Base-by-base conservation (phyloP, 257 asterid species). In the Rubia yunnanensis region DNA sequence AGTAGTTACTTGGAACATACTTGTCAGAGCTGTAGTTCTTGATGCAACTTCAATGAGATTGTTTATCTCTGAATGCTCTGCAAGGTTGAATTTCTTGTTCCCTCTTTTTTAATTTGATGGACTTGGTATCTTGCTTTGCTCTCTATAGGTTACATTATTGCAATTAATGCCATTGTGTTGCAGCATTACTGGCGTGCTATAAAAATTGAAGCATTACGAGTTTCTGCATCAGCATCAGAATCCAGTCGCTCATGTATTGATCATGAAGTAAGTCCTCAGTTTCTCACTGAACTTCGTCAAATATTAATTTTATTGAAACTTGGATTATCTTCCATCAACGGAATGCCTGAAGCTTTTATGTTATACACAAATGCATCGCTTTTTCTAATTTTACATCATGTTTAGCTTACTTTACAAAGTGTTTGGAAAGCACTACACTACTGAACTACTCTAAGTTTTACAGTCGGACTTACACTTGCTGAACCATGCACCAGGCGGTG, bases 1-100 rank as follows among this genome's bases (percentile, higher is more conserved):
- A 38, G 41, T 77, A 52, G 49, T 90, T 66, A 86, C 95, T 65
- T 94, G 99, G 99, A 86, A 82, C 71, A 94, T 94, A 82, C 95
- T 90, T 64, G 94, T 90, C 73, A 77, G 99, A 80, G 96, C 97
- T 64, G 91, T 94, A 56, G 62, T 84, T 76, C 74, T 11, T 70
- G 64, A 74, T 27, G 66, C 76, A 78, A 65, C 64, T 58, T 75
- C 70, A 32, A 60, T 53, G 57, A 72, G 80, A 79, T 71, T 57
- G 56, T 41, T 36, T 18, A 22, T 66, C 22, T 26, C 64, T 31
- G 58, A 31, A 35, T 64, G 59, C 64, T 17, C 14, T 68, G 63
- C 67, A 71, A 72, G 65, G 85, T 76, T 75, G 63, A 70, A 74
- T 73, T 73, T 50, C 67, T 54, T 10, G 49, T 61, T 66, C 70